Evolutionary conservation across 2,329 filamentous ascomycete species (phyloP), one percentile per base, ranked within the genome.

Genomic region (Talaromyces amestolkiae): DNA sequence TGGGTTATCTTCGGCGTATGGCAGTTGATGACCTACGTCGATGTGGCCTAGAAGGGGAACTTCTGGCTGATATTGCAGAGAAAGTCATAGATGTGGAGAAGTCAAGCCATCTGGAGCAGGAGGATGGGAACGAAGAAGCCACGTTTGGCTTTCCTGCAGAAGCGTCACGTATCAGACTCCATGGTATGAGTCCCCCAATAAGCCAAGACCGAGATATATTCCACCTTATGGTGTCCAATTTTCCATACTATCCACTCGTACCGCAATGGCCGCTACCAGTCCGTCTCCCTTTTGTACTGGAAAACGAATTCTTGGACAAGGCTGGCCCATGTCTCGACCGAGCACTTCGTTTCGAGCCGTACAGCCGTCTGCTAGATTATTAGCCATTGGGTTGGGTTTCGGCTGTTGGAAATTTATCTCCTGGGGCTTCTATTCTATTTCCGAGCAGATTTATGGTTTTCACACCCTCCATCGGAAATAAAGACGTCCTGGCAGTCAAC

Each of bases 301-400:
- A 49, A 39, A 39, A 37, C 8, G 31, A 10, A 27, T 49, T 64
- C 27, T 27, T 35, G 13, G 53, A 56, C 53, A 58, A 58, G 19
- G 49, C 51, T 47, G 51, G 61, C 6, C 33, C 15, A 49, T 47
- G 49, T 58, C 61, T 64, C 11, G 61, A 47, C 6, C 61, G 51
- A 24, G 61, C 41, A 27, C 61, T 64, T 58, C 51, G 39, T 24
- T 49, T 64, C 24, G 61, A 49, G 27, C 58, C 58, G 61, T 64
- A 47, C 24, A 17, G 3, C 47, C 47, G 60, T 54, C n/a, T 31
- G 35, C 13, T 63, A 43, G 17, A 13, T 11, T 33, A 11, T 17
- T 15, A 11, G n/a, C 19, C 17, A 3, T 41, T 37, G 2, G 9
- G 41, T 45, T 39, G 27, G n/a, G 17, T 2, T 49, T 31, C 31